phyloP scores from a whole-genome alignment of 176 grass and related monocot species.

The Oryza brachyantha region DNA sequence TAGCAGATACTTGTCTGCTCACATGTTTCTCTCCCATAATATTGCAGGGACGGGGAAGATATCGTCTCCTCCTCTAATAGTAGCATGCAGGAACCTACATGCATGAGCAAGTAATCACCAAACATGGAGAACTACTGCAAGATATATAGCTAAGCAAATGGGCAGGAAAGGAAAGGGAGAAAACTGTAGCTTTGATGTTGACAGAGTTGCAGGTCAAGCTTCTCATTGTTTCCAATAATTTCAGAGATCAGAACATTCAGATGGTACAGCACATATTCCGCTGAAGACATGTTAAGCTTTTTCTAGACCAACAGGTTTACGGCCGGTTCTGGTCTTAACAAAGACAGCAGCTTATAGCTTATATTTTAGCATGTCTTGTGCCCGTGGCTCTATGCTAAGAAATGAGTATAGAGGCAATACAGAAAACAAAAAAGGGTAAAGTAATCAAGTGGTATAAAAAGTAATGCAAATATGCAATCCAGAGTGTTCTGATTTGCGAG shows the following conservation, averaged over 20 bases:
- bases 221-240: conserved; percentile 20
- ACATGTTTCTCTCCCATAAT: conserved; percentile 59
- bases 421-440: conserved; percentile 11
- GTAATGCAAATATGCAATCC: conserved; percentile 37
- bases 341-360: conserved; percentile 15
- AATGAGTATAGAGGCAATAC: conserved; percentile 9
- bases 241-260: conserved; percentile 3
- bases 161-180: conserved; percentile 33
- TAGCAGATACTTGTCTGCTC: conserved; percentile 26
- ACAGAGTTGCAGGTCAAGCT: conserved; percentile 46
- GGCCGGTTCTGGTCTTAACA: conserved; percentile 32
- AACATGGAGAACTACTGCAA: conserved; percentile 35
- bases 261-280: background rate
- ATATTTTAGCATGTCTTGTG: conserved; percentile 23
- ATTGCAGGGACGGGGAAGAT: conserved; percentile 26
- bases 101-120: conserved; percentile 43
- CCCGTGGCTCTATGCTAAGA: background rate
- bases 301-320: conserved; percentile 33
- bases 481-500: conserved; percentile 40
- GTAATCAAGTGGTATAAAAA: conserved; percentile 40
- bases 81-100: conserved; percentile 32
- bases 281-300: conserved; percentile 33
- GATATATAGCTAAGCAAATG: conserved; percentile 57
- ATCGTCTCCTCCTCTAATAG: conserved; percentile 26
- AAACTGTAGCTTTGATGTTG: conserved; percentile 47